Evolutionary conservation across 768 basidiomycete species (phyloP).

Genomic region (Calocera cornea): DNA sequence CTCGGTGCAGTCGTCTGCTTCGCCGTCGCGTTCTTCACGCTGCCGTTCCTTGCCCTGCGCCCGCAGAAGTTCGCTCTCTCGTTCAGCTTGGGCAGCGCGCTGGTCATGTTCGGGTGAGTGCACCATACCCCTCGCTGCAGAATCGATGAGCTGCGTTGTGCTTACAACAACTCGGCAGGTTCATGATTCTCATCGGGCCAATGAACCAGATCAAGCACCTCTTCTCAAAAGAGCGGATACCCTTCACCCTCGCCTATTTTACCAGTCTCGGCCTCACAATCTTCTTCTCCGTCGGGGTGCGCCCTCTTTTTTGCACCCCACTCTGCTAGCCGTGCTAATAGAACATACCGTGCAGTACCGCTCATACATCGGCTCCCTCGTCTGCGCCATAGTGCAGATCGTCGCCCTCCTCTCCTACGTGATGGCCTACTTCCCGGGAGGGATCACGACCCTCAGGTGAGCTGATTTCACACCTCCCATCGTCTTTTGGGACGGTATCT

Average conservation of each 20-base stretch:
- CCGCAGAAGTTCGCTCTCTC: conserved; percentile 85
- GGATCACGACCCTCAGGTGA: conserved; percentile 22
- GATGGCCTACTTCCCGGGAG: conserved; percentile 91
- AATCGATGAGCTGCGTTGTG: neutral
- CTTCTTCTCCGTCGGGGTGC: conserved; percentile 80
- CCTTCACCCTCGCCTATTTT: conserved; percentile 72
- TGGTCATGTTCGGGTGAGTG: conserved; percentile 95
- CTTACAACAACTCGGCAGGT: conserved; percentile 31
- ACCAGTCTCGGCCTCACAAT: conserved; percentile 71
- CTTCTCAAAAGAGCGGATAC: conserved; percentile 64
- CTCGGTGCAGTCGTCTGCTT: conserved; percentile 89
- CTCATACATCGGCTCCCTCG: conserved; percentile 74
- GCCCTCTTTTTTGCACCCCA: conserved; percentile 20
- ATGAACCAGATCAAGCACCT: conserved; percentile 83
- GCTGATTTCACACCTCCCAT: neutral
- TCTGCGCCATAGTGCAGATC: conserved; percentile 74
- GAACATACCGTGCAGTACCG: conserved; percentile 39
- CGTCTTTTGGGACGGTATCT: conserved; percentile 13
- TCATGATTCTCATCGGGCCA: conserved; percentile 78
- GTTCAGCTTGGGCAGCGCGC: conserved; percentile 75
- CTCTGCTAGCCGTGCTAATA: too few species aligned
- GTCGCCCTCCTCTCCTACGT: conserved; percentile 78
- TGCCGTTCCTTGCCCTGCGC: conserved; percentile 56
- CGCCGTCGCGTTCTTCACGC: conserved; percentile 74
- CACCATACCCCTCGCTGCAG: neutral